Evolutionary conservation across 2,329 filamentous ascomycete species (phyloP).

Genomic region (Pseudofabraea citricarpa): DNA sequence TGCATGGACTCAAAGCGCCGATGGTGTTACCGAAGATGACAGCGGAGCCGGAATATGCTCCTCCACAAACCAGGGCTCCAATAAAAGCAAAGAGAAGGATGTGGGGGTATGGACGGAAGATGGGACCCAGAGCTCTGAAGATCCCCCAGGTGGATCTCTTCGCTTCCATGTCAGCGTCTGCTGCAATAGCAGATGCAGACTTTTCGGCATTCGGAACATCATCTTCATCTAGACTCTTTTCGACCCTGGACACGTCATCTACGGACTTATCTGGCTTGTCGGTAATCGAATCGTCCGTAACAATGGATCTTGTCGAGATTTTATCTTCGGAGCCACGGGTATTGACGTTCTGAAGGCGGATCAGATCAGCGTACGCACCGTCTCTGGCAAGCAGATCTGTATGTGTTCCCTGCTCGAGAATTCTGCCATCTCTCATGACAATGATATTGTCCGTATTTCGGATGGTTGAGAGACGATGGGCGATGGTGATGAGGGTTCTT

Average conservation of each 20-base stretch:
- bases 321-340: neutral
- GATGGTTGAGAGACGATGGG: conserved; percentile 36
- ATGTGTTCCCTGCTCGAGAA: conserved; percentile 35
- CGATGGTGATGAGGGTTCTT: conserved; percentile 35
- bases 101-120: neutral
- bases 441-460: conserved; percentile 34
- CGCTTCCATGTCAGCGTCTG: neutral
- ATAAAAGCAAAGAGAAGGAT: neutral
- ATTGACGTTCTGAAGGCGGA: conserved; percentile 14
- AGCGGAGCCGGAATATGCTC: conserved; percentile 18
- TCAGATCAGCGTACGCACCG: conserved; percentile 44
- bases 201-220: neutral
- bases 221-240: neutral
- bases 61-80: neutral
- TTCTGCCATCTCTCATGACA: conserved; percentile 32
- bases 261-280: neutral
- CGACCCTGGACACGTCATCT: no score
- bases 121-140: neutral
- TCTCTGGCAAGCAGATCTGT: conserved; percentile 21
- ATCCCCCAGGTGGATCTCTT: neutral
- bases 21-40: conserved; percentile 49
- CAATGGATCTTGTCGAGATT: neutral
- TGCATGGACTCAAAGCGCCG: conserved; percentile 43
- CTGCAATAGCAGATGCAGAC: neutral
- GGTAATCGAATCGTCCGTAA: neutral